Conservation (phyloP, 1,139 yeast genomes). For the Saccharomycopsis hybrid region DNA sequence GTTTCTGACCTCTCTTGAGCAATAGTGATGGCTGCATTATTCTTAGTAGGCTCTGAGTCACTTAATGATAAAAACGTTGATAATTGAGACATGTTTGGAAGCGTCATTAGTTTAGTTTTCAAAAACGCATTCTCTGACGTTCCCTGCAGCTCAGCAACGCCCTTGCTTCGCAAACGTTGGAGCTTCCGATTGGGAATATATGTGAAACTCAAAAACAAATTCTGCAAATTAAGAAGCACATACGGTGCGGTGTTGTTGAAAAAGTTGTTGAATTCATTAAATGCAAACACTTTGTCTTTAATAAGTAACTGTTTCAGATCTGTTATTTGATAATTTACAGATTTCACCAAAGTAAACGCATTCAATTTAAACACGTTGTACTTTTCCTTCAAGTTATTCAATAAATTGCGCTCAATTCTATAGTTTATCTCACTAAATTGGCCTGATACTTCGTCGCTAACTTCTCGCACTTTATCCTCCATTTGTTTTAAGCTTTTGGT, state of each 20-base stretch:
- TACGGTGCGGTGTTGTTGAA: constrained; percentile 32
- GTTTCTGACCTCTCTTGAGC: too few species aligned
- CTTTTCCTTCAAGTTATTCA: constrained; percentile 24
- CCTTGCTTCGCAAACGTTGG: too few species aligned
- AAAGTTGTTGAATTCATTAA: constrained; percentile 32
- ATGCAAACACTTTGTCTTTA: constrained; percentile 27
- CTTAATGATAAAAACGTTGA: constrained; percentile 25
- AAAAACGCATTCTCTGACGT: background rate
- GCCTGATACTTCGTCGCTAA: too few species aligned
- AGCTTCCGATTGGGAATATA: background rate
- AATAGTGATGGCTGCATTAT: too few species aligned
- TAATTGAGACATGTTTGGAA: constrained; percentile 29
- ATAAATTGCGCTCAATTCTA: constrained; percentile 23
- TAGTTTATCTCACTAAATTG: background rate
- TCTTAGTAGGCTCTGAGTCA: too few species aligned
- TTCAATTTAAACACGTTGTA: constrained; percentile 27
- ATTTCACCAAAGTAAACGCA: constrained; percentile 24
- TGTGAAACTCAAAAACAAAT: constrained; percentile 30
- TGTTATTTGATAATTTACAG: constrained; percentile 1
- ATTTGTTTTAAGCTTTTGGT: too few species aligned
- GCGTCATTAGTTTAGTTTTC: constrained; percentile 27
- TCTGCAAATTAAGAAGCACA: constrained; percentile 34
- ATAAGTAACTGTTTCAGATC: constrained; percentile 4
- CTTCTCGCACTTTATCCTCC: too few species aligned
- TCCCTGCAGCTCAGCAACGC: background rate